Conservation (phyloP, 768 basidiomycete species). For the Tubosaeta sp. region DNA sequence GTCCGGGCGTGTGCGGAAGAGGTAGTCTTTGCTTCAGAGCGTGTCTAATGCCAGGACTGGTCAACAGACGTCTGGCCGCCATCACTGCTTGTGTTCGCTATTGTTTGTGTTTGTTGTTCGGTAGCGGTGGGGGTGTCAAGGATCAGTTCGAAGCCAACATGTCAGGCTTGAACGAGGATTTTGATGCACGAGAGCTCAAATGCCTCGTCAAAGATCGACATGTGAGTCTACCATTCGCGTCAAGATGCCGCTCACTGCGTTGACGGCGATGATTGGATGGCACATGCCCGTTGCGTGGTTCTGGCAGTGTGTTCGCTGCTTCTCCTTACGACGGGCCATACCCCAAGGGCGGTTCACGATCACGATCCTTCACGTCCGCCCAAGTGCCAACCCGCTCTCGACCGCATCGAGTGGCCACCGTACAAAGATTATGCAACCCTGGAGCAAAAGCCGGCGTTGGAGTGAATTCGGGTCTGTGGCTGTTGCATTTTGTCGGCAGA, state of each 20-base stretch:
- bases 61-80: slow-evolving; percentile 17
- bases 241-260: not conserved
- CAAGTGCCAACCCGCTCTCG: slow-evolving; percentile 96
- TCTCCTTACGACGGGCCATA: slow-evolving; percentile 93
- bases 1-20: not conserved
- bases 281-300: slow-evolving; percentile 99
- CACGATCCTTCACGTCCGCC: too few species aligned
- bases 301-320: slow-evolving; percentile 98
- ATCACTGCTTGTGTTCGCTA: not conserved
- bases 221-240: slow-evolving; percentile 48
- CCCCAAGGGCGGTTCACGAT: too few species aligned
- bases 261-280: slow-evolving; percentile 90
- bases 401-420: slow-evolving; percentile 90
- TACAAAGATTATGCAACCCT: slow-evolving; percentile 93
- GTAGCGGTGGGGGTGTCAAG: slow-evolving; percentile 73
- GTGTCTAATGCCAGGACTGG: slow-evolving; percentile 15
- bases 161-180: too few species aligned
- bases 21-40: slow-evolving; percentile 13
- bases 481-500: too few species aligned
- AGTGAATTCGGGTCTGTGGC: too few species aligned
- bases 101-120: not conserved
- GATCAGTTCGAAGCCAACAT: slow-evolving; percentile 99
- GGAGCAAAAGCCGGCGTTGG: slow-evolving; percentile 89
- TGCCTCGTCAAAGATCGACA: slow-evolving; percentile 98
- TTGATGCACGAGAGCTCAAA: slow-evolving; percentile 97